Base-by-base conservation (phyloP, 768 basidiomycete genomes). In the Trametopsis cervina region DNA sequence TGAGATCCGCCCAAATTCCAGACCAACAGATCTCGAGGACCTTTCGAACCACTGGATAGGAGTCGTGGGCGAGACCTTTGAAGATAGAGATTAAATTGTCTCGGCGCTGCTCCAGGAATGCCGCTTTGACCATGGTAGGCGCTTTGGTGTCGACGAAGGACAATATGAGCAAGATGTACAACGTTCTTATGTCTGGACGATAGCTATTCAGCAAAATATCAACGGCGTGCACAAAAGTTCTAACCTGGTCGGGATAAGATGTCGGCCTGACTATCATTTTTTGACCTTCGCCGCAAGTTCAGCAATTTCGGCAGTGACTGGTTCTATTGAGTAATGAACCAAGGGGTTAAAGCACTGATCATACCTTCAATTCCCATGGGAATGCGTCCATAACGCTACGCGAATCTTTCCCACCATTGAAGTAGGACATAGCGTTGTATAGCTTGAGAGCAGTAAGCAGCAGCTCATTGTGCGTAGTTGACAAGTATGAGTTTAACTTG, bases 361-460 rank as follows among this genome's bases (percentile, higher is more conserved):
- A 1, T 44, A 82, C 89, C 72, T 89, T 90, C 24, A 74, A 71
- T 49, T 87, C 86, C 89, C 89, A 91, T 4, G 78, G 76, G 63
- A 91, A 88, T 0, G 70, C 70, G 46, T 89, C 88, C 22, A 83
- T 63, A 1, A 87, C 69, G 0, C 69, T 57, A 52, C 77, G 83
- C 43, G 76, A 72, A 52, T 89, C 85, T 20, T 73, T 65, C 15
- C 86, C 85, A 20, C 83, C 75, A 1, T 74, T 81, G 58, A 84
- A 89, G 0, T 62, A 60, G 2, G 83, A 80, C 55, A 89, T 71
- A 0, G 68, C 64, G 50, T 78, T 73, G 59, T 80, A 80, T 15
- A 89, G 60, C 54, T 81, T 84, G 48, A 92, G 63, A 0, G 83
- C 76, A 0, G 76, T 74, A 6, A 91, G 69, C 21, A 83, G 75